Evolutionary conservation across 2,329 filamentous ascomycete genomes (phyloP).

Genomic region (Colletotrichum noveboracense): DNA sequence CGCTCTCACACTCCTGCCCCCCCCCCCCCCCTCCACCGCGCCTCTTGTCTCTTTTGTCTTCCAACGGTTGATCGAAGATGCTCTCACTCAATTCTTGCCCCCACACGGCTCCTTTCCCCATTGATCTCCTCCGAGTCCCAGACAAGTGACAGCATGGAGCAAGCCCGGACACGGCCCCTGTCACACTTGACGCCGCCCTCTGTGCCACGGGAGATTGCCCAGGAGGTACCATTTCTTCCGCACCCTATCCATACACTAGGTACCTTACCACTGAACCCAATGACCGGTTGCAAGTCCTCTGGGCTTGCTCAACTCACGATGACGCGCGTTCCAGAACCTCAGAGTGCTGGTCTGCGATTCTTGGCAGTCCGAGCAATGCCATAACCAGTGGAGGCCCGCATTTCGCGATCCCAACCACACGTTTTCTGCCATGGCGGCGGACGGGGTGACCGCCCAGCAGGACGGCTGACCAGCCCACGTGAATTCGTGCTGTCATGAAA

Average conservation of each 20-base stretch:
- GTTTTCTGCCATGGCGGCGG: not conserved
- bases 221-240: not conserved
- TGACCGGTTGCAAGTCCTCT: not conserved
- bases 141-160: conserved; percentile 1
- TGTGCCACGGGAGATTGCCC: not conserved
- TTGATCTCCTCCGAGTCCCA: not conserved
- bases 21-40: no score
- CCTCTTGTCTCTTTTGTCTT: not conserved
- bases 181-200: not conserved
- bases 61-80: not conserved
- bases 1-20: no score
- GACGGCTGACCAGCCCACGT: not conserved
- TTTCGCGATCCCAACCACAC: not conserved
- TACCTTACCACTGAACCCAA: not conserved
- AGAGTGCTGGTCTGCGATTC: not conserved
- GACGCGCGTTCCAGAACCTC: conserved; percentile 13
- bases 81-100: not conserved
- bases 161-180: not conserved
- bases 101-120: conserved; percentile 9
- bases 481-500: not conserved
- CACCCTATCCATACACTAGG: not conserved
- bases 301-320: not conserved
- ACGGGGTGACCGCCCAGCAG: not conserved
- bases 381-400: not conserved
- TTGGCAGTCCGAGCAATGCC: conserved; percentile 1